phyloP scores from a whole-genome alignment of 768 basidiomycete genomes.

The Phaeolepiota aurea region DNA sequence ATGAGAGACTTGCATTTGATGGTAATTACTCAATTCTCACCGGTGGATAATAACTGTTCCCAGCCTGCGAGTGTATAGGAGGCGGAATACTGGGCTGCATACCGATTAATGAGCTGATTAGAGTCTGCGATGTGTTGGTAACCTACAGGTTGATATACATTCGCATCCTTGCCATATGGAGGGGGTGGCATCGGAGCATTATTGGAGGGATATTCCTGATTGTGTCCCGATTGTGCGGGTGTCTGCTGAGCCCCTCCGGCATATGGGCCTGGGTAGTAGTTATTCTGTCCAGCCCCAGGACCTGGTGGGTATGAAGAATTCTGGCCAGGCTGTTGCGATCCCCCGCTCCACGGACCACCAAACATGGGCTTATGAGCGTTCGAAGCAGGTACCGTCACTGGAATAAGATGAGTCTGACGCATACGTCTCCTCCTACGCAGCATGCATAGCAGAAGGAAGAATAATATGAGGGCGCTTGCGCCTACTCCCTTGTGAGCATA shows the following conservation, averaged over 20 bases:
- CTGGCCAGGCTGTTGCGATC: no score
- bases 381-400: neutral
- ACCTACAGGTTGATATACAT: constrained; percentile 1
- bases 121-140: neutral
- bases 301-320: no score
- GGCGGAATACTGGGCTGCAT: neutral
- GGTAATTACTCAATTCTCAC: constrained; percentile 3
- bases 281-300: neutral
- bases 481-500: neutral
- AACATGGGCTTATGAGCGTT: constrained; percentile 5
- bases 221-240: neutral
- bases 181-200: constrained; percentile 5
- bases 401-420: neutral
- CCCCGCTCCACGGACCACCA: constrained; percentile 1
- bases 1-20: neutral
- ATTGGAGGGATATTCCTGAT: constrained; percentile 3
- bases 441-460: neutral
- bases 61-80: neutral
- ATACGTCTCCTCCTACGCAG: neutral
- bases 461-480: neutral
- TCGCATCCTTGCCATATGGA: constrained; percentile 7
- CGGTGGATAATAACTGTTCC: constrained; percentile 1
- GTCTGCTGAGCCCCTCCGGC: neutral
- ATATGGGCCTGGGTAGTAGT: neutral
- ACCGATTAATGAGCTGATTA: neutral